Conservation (phyloP, 805 yeast genomes). For the Yarrowia deformans region DNA sequence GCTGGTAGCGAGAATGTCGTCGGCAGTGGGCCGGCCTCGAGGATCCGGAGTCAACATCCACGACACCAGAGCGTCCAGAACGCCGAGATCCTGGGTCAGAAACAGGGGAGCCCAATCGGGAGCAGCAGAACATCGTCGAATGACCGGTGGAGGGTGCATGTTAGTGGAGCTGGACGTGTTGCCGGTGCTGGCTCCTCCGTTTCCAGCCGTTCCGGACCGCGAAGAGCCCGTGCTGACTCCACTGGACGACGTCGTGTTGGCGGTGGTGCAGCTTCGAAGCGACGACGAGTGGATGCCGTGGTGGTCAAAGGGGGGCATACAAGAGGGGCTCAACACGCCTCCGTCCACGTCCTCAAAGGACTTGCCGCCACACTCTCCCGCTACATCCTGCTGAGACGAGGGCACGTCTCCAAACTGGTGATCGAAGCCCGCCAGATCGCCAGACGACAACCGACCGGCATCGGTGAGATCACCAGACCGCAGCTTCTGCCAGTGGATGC, state of each 20-base stretch:
- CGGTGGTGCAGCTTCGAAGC: conserved; percentile 20
- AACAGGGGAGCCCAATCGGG: conserved; percentile 91
- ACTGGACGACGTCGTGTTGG: conserved; percentile 18
- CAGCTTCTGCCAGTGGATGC: conserved; percentile 94
- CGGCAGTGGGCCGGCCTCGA: conserved; percentile 78
- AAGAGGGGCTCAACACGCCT: conserved; percentile 19
- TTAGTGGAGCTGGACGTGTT: conserved; percentile 21
- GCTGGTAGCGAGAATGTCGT: conserved; percentile 67
- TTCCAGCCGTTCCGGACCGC: conserved; percentile 23
- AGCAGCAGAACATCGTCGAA: conserved; percentile 17
- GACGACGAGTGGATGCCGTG: conserved; percentile 15
- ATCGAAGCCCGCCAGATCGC: conserved; percentile 56
- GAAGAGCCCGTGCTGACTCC: conserved; percentile 13
- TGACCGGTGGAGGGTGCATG: conserved; percentile 46
- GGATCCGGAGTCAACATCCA: conserved; percentile 93
- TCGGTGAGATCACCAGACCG: conserved; percentile 95
- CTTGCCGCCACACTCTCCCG: conserved; percentile 1
- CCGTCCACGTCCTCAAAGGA: conserved; percentile 23
- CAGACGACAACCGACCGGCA: conserved; percentile 80
- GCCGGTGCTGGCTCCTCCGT: conserved; percentile 28
- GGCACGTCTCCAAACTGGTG: conserved; percentile 21
- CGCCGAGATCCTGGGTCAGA: conserved; percentile 71
- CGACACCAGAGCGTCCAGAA: conserved; percentile 79
- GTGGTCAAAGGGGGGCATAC: conserved; percentile 32
- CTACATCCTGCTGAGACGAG: background rate